Base-by-base conservation (phyloP, 2,329 filamentous ascomycete genomes). In the Calonectria hawksworthii region DNA sequence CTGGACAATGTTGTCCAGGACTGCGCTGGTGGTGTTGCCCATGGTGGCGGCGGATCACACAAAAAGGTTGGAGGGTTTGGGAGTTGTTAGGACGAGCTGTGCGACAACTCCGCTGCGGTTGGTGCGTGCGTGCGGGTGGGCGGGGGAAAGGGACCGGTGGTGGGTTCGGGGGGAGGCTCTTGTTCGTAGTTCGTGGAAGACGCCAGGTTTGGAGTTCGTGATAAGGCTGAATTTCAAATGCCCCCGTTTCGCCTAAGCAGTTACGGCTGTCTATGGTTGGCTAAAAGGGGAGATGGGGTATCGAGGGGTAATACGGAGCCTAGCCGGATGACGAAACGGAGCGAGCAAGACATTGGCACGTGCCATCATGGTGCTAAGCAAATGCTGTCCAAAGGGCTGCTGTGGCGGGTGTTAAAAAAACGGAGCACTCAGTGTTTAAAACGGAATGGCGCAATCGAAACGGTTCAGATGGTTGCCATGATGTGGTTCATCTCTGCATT, bases 1-100 rank as follows among this genome's bases (percentile, higher is more conserved):
- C 83, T 98, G 95, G 85, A 98, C 96, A 83, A 99, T 98, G 87
- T 94, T 97, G 87, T 99, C 96, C 86, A 99, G 90, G 85, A 99
- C 93, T 80, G 90, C 88, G 84, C 92, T 94, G 80, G 91, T 92
- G 73, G 91, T 91, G 86, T 94, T 94, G 80, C 92, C 92, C 92
- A 94, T 94, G 79, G 80, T 81, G 80, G 70, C 68, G 70, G 56
- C 56, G 52, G 52, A 13, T 34, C 7, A 38, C 34, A 56, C 47
- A n/a, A n/a, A 23, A n/a, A 21, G 11, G 28, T 13, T 52, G n/a
- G 38, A 51, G n/a, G 21, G 26, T 13, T 11, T 54, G n/a, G 28
- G 28, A 47, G 26, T 32, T 30, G 56, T 32, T 54, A 16, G 38
- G 61, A 18, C 41, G 52, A 51, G 23, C 41, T 21, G 50, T 59